phyloP scores from a whole-genome alignment of 208 protist genomes.

The Trypanosoma brucei region DNA sequence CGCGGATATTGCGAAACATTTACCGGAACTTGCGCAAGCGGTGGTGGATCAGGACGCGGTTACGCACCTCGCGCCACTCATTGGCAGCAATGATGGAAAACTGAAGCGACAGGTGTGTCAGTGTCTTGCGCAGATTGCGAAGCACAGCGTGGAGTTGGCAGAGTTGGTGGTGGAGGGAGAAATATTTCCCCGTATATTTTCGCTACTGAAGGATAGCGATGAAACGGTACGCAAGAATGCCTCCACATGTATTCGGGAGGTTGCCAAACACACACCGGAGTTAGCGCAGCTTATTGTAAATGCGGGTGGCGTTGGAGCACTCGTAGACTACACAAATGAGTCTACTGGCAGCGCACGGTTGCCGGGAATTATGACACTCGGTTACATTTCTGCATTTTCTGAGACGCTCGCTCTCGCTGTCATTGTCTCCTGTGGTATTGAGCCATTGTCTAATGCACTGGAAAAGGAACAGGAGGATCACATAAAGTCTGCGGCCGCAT shows the following conservation, averaged over 20 bases:
- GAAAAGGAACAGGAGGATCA: constrained; percentile 93
- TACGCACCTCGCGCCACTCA: constrained; percentile 95
- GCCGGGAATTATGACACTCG: constrained; percentile 97
- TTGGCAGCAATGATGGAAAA: constrained; percentile 92
- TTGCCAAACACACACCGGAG: constrained; percentile 98
- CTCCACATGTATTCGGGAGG: constrained; percentile 95
- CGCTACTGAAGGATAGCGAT: constrained; percentile 95
- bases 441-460: constrained; percentile 89
- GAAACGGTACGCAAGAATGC: constrained; percentile 95
- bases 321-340: constrained; percentile 97
- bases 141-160: constrained; percentile 97
- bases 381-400: constrained; percentile 97
- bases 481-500: constrained; percentile 92
- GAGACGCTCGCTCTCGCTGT: constrained; percentile 96
- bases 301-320: constrained; percentile 94
- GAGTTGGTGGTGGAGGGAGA: constrained; percentile 98
- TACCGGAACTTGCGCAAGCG: constrained; percentile 93
- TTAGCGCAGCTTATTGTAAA: constrained; percentile 97
- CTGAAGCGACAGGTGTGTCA: constrained; percentile 95
- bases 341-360: constrained; percentile 87
- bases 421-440: constrained; percentile 92
- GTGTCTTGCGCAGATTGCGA: constrained; percentile 96
- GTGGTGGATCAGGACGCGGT: constrained; percentile 96
- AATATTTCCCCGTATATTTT: constrained; percentile 97
- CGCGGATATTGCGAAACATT: constrained; percentile 94